A percentile compares a stretch with the other conserved stretches of the same genome.
Evolutionary conservation across 768 basidiomycete genomes (phyloP).

Genomic region (Phylloporus sp.): DNA sequence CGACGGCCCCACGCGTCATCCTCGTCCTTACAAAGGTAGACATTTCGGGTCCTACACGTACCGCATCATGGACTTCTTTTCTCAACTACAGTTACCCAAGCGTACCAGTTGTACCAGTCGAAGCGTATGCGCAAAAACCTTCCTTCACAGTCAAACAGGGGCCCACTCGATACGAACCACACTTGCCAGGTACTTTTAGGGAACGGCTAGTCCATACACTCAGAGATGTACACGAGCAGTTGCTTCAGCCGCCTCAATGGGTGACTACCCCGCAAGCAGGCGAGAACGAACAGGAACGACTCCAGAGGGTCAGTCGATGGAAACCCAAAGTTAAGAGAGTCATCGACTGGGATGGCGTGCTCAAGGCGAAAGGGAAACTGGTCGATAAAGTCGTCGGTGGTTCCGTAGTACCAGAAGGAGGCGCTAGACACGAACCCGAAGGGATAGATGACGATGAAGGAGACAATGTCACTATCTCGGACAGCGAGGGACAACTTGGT

Average conservation of each 20-base stretch:
- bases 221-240: conserved; percentile 57
- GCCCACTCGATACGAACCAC: conserved; percentile 52
- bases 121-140: conserved; percentile 63
- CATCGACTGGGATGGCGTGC: conserved; percentile 73
- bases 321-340: conserved; percentile 55
- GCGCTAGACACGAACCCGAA: not conserved
- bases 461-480: conserved; percentile 2
- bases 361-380: conserved; percentile 40
- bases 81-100: conserved; percentile 52
- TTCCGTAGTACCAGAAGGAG: conserved; percentile 33
- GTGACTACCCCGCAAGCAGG: conserved; percentile 35
- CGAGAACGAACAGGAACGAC: conserved; percentile 43
- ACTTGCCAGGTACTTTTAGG: conserved; percentile 64
- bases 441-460: conserved; percentile 23
- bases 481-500: conserved; percentile 9
- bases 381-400: conserved; percentile 46
- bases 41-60: conserved; percentile 65
- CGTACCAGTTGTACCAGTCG: conserved; percentile 66
- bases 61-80: conserved; percentile 62
- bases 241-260: conserved; percentile 64
- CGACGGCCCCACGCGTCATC: conserved; percentile 37
- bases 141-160: conserved; percentile 36
- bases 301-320: conserved; percentile 58
- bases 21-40: conserved; percentile 88
- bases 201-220: conserved; percentile 63